These are phyloP conservation scores for Pseudoturritis turrita DNA, from an alignment of 345 rosid genomes.

Conservation along the genomic window DNA sequence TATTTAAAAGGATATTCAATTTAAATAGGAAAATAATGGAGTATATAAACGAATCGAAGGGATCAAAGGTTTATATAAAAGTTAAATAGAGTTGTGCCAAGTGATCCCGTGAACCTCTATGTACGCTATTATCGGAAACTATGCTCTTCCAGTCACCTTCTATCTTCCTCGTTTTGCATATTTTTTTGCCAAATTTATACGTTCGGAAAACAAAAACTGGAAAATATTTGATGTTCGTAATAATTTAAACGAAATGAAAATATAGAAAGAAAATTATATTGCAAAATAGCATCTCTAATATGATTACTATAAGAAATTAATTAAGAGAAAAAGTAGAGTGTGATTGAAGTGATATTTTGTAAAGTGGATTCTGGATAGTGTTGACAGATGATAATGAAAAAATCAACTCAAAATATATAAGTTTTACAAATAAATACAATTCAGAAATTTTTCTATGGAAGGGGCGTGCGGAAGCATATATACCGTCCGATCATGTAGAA, in stretches of 20 bases:
- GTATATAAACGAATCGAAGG: no score
- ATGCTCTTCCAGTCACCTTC: neutral
- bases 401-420: neutral
- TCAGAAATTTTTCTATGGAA: neutral
- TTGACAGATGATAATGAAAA: neutral
- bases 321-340: neutral
- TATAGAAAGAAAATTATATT: no score
- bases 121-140: no score
- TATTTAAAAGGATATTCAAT: neutral
- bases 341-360: slow-evolving; percentile 14
- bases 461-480: neutral
- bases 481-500: neutral
- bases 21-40: no score
- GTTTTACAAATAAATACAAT: neutral
- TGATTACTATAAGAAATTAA: neutral
- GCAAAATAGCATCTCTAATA: no score
- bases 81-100: no score
- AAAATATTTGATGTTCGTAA: no score
- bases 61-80: no score
- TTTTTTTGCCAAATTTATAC: no score
- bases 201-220: neutral
- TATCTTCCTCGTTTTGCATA: neutral
- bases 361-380: neutral
- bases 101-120: no score
- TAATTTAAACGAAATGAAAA: no score